Conservation (phyloP, 345 rosid genomes). For the Murraya koenigii region DNA sequence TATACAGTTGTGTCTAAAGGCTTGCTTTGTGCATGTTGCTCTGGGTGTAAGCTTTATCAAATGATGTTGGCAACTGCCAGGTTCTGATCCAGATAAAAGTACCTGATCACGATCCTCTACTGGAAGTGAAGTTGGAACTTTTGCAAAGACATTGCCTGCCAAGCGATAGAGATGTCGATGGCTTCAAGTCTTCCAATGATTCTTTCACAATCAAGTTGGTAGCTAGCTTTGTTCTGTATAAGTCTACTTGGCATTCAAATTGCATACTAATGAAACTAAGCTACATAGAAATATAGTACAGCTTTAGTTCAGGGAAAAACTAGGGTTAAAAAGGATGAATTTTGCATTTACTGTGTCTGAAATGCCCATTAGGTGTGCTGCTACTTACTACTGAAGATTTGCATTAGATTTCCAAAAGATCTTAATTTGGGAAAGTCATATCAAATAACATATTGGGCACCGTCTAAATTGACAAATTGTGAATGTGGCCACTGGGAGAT, state of each 20-base stretch:
- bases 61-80: slow-evolving; percentile 36
- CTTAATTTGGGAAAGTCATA: neutral
- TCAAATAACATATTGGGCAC: neutral
- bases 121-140: slow-evolving; percentile 52
- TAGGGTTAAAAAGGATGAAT: neutral
- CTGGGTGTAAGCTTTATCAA: neutral
- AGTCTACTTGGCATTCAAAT: neutral
- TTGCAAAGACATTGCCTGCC: slow-evolving; percentile 44
- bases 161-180: slow-evolving; percentile 35
- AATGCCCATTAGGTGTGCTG: neutral
- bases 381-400: neutral
- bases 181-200: slow-evolving; percentile 35
- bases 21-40: neutral
- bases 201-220: slow-evolving; percentile 72
- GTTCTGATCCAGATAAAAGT: slow-evolving; percentile 52
- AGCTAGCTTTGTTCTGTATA: slow-evolving; percentile 15
- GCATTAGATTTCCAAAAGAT: no score
- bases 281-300: neutral
- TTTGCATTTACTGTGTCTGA: neutral
- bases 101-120: slow-evolving; percentile 45
- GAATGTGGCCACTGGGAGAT: neutral
- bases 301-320: neutral
- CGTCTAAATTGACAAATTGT: neutral
- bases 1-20: neutral
- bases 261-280: neutral